phyloP scores from a whole-genome alignment of 2,329 filamentous ascomycete species.

The Aphanocladium album region DNA sequence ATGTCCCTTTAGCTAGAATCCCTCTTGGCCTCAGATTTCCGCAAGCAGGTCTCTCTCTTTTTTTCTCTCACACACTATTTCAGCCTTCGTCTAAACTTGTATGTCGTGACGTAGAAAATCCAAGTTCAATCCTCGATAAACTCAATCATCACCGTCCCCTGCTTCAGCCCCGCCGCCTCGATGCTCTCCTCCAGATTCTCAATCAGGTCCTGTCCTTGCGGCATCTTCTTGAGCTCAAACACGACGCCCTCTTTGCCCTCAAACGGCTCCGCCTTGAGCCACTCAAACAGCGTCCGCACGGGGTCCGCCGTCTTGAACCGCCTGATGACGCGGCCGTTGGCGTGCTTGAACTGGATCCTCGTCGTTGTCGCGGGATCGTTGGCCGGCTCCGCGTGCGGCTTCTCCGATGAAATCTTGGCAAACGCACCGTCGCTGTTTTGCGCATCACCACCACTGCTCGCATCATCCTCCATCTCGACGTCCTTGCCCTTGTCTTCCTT shows the following conservation, averaged over 20 bases:
- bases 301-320: constrained; percentile 74
- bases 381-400: constrained; percentile 73
- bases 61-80: too few species aligned
- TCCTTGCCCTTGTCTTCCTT: constrained; percentile 52
- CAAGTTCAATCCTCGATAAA: constrained; percentile 57
- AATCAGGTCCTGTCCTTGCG: constrained; percentile 73
- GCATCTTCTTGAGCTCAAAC: constrained; percentile 86
- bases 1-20: too few species aligned
- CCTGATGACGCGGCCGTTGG: constrained; percentile 77
- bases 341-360: constrained; percentile 87
- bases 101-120: too few species aligned
- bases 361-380: constrained; percentile 68
- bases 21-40: too few species aligned
- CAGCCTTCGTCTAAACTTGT: too few species aligned
- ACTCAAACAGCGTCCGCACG: constrained; percentile 86
- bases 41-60: too few species aligned
- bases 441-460: constrained; percentile 34
- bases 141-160: constrained; percentile 93
- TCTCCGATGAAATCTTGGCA: constrained; percentile 63
- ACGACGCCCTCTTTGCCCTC: constrained; percentile 71
- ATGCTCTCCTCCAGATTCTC: constrained; percentile 69
- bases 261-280: constrained; percentile 84
- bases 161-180: constrained; percentile 78
- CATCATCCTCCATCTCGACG: constrained; percentile 36
- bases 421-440: constrained; percentile 43